Base-by-base conservation (phyloP, 331 rosid species). In the Acacia pycnantha region DNA sequence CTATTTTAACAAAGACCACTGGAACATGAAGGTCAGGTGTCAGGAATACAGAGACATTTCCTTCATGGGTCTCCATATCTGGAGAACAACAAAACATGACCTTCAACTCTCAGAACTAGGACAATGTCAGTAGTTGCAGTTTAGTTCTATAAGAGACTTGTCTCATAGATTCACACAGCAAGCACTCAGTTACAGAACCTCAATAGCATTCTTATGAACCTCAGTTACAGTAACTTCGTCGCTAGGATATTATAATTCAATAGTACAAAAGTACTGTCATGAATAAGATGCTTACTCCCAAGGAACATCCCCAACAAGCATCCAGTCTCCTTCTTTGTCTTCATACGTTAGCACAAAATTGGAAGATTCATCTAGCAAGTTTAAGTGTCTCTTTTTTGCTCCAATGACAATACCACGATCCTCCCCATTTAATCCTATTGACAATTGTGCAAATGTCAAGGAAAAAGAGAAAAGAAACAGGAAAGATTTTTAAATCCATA, bases 251-350 rank as follows among this genome's bases (percentile, higher is more conserved):
- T 9, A 37, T 19, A 19, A 67, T 33, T 37, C 8, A 9, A 67
- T 67, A 18, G 16, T 35, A n/a, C 10, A 19, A 37, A 37, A 67
- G 73, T 10, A 47, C 26, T 19, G 58, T 50, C 41, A 68, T 35
- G 10, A 67, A 79, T 40, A 40, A 81, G 72, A 47, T 24, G 47
- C 94, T 72, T 89, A 93, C 98, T 89, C 89, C 99, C 98, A 95
- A 48, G 99, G 99, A 83, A 95, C 99, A 84, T 95, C 99, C 44
- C 99, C 99, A 77, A 93, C 98, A 58, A 95, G 99, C 98, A 95
- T 95, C 99, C 99, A 96, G 83, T 96, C 99, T 84, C 98, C 98
- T 3, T 93, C 99, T 86, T 83, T 91, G 91, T 96, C 99, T 92
- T 96, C 98, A 61, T 96, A 96, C 53, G 99, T 92, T 54, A 96